Base-by-base conservation (phyloP, 805 yeast species). In the Cyberlindnera galapagoensis region DNA sequence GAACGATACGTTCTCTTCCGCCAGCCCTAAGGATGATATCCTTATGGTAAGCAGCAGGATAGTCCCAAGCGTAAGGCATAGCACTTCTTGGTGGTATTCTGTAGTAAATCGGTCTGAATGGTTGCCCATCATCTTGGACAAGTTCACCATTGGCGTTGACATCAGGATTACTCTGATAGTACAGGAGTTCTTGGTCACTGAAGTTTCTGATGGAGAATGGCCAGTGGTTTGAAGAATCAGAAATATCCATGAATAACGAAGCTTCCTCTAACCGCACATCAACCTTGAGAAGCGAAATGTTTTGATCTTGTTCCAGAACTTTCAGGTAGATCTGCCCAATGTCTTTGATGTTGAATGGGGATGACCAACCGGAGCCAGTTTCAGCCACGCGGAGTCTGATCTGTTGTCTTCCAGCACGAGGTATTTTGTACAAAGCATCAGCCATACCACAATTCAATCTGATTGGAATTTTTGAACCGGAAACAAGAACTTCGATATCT, bases 61-160 rank as follows among this genome's bases (percentile, higher is more conserved):
- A 92, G 54, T 92, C 98, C 88, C 96, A 92, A 0, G 98, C 85
- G 55, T 92, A 92, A 0, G 97, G 96, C 97, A 92, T 92, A 3
- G 86, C 94, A 58, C 95, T 83, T 49, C 75, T 76, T 1, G 94
- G 76, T 0, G 97, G 97, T 9, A 94, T 68, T 28, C 74, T 71
- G 54, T 90, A 92, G 48, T 69, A 76, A 9, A 86, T 67, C 1
- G 97, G 96, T 40, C 74, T 77, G 58, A 80, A 88, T 9, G 70
- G 68, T 3, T 66, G 63, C 1, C 70, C 76, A 2, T 62, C 52
- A 18, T 61, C 67, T 3, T 64, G 66, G 9, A 66, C 57, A 32
- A 69, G 69, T 13, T 76, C 80, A 32, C 83, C 85, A 37, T 74
- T 79, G 37, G 77, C 82, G 36, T 72, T 73, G 19, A 71, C 57